Evolutionary conservation across 768 basidiomycete species (phyloP).

Genomic region (Artomyces pyxidatus): DNA sequence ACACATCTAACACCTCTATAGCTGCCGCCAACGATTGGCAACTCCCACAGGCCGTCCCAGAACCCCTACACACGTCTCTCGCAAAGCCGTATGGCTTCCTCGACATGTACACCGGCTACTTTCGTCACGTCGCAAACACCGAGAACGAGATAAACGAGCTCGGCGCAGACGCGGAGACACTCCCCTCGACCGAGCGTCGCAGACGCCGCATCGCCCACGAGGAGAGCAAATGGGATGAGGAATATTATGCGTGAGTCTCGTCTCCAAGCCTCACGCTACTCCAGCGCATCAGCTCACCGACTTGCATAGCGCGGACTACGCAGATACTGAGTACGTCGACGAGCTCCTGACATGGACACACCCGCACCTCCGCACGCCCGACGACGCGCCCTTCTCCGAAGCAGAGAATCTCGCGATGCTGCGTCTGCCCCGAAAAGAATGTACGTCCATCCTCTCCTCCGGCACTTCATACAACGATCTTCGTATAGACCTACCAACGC

Average conservation of each 20-base stretch:
- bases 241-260: conserved; percentile 78
- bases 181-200: conserved; percentile 42
- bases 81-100: conserved; percentile 69
- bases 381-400: conserved; percentile 52
- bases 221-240: conserved; percentile 74
- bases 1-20: conserved; percentile 23
- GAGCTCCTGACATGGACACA: conserved; percentile 63
- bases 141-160: conserved; percentile 83
- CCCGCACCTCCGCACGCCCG: conserved; percentile 33
- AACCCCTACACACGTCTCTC: conserved; percentile 32
- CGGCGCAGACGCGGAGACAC: conserved; percentile 56
- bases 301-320: conserved; percentile 63
- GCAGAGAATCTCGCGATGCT: conserved; percentile 64
- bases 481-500: conserved; percentile 50
- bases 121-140: conserved; percentile 59
- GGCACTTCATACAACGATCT: not conserved
- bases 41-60: conserved; percentile 53
- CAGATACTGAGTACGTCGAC: conserved; percentile 67
- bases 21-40: conserved; percentile 78
- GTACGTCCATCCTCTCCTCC: conserved; percentile 23
- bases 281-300: conserved; percentile 4
- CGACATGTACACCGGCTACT: conserved; percentile 66
- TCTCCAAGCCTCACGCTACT: too few species aligned
- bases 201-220: conserved; percentile 50
- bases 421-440: conserved; percentile 43